Conservation (phyloP, 345 rosid genomes). For the Ricinus communis region DNA sequence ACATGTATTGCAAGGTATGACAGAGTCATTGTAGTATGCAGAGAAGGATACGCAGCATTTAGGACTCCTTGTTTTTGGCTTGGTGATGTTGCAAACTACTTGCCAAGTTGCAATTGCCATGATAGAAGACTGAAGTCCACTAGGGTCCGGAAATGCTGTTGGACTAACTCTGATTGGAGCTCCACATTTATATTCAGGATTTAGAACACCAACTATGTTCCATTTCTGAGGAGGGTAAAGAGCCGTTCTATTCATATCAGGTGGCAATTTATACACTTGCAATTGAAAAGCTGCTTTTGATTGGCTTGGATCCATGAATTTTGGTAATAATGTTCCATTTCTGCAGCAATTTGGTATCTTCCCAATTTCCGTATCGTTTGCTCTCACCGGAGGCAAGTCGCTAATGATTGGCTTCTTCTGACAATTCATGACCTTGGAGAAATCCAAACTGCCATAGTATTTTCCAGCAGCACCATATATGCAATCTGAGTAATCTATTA, state of each 20-base stretch:
- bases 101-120: conserved; percentile 75
- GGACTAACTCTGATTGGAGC: conserved; percentile 71
- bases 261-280: conserved; percentile 73
- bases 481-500: conserved; percentile 53
- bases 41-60: conserved; percentile 88
- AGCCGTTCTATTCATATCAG: conserved; percentile 62
- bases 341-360: conserved; percentile 77
- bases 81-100: conserved; percentile 76
- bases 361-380: conserved; percentile 55
- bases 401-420: conserved; percentile 61
- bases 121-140: conserved; percentile 50
- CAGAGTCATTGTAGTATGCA: conserved; percentile 74
- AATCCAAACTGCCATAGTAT: conserved; percentile 59
- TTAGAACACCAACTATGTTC: conserved; percentile 62
- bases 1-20: conserved; percentile 79
- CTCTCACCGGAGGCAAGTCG: conserved; percentile 55
- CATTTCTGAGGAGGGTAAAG: conserved; percentile 71
- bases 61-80: conserved; percentile 36
- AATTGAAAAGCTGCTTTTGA: conserved; percentile 63
- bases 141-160: conserved; percentile 64
- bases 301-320: conserved; percentile 54
- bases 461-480: conserved; percentile 62
- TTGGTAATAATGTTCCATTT: conserved; percentile 68
- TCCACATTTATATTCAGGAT: conserved; percentile 69
- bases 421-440: conserved; percentile 68